phyloP scores from a whole-genome alignment of 1,284 basidiomycete genomes.

The Cryptococcus jaspeensis region DNA sequence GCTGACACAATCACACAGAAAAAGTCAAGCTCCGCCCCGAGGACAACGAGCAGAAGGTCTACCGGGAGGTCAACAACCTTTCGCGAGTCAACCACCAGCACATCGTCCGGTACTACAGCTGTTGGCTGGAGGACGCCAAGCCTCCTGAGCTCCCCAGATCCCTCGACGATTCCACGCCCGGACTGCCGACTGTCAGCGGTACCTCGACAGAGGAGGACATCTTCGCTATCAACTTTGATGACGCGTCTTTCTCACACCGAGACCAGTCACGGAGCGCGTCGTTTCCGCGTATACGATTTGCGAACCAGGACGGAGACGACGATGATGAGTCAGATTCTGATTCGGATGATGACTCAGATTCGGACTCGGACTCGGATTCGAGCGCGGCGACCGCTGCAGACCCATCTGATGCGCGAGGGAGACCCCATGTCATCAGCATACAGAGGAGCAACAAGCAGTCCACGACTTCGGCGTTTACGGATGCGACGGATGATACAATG shows the following conservation, averaged over 20 bases:
- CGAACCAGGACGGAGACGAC: slow-evolving; percentile 43
- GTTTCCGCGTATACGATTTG: slow-evolving; percentile 48
- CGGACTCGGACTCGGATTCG: slow-evolving; percentile 9
- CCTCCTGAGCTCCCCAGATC: slow-evolving; percentile 23
- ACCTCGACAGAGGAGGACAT: slow-evolving; percentile 32
- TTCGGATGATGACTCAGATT: slow-evolving; percentile 27
- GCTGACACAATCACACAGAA: slow-evolving; percentile 59
- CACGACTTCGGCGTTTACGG: slow-evolving; percentile 21
- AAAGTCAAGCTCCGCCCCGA: slow-evolving; percentile 79
- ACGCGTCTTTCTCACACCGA: slow-evolving; percentile 31
- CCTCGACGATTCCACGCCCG: slow-evolving; percentile 13
- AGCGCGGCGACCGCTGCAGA: slow-evolving; percentile 32
- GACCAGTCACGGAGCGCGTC: slow-evolving; percentile 45
- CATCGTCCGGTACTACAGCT: slow-evolving; percentile 73
- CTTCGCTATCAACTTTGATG: slow-evolving; percentile 45
- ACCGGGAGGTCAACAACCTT: slow-evolving; percentile 86
- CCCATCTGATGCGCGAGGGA: slow-evolving; percentile 28
- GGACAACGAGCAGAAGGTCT: slow-evolving; percentile 81
- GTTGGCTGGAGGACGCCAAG: slow-evolving; percentile 49
- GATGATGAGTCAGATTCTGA: slow-evolving; percentile 30
- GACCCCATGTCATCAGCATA: neutral
- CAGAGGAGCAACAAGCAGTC: slow-evolving; percentile 15
- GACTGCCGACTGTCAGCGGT: neutral
- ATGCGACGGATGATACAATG: slow-evolving; percentile 30
- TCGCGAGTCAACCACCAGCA: slow-evolving; percentile 83